These are phyloP conservation scores for Iris pallida DNA, from an alignment of 116 monocot species.

Conservation along the genomic window DNA sequence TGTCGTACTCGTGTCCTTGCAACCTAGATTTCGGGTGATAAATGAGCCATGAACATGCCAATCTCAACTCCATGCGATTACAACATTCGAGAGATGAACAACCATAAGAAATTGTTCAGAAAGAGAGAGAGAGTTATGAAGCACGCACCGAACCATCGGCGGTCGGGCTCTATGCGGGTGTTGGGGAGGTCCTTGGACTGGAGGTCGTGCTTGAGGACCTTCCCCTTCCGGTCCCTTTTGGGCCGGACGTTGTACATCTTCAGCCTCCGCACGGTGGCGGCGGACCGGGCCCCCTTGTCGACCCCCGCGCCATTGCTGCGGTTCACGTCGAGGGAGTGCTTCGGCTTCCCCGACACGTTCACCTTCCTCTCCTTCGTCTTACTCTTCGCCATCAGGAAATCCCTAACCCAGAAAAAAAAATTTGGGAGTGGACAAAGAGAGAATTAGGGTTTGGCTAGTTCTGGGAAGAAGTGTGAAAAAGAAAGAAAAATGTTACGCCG, in stretches of 20 bases:
- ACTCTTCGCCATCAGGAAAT: constrained; percentile 64
- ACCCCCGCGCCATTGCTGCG: constrained; percentile 51
- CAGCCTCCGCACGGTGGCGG: constrained; percentile 77
- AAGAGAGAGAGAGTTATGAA: neutral
- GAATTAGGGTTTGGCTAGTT: too few relatives aligned
- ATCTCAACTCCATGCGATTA: too few relatives aligned
- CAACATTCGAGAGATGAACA: neutral
- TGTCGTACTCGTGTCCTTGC: too few relatives aligned
- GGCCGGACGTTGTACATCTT: constrained; percentile 81
- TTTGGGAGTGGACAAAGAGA: too few relatives aligned
- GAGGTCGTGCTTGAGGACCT: constrained; percentile 66
- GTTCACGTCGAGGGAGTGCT: constrained; percentile 92
- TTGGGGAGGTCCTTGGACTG: constrained; percentile 86
- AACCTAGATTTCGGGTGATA: too few relatives aligned
- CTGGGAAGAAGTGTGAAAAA: too few relatives aligned
- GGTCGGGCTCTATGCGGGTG: constrained; percentile 85
- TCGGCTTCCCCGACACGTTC: constrained; percentile 83
- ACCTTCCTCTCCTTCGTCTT: constrained; percentile 59
- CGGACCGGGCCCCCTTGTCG: constrained; percentile 50
- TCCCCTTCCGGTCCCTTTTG: constrained; percentile 63
- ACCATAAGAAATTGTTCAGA: neutral
- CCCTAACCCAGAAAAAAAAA: too few relatives aligned
- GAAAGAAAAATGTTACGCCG: too few relatives aligned
- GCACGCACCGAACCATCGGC: constrained; percentile 77
- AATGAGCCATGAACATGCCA: too few relatives aligned